Evolutionary conservation across 2,329 filamentous ascomycete genomes (phyloP).

Genomic region (Calonectria naviculata): DNA sequence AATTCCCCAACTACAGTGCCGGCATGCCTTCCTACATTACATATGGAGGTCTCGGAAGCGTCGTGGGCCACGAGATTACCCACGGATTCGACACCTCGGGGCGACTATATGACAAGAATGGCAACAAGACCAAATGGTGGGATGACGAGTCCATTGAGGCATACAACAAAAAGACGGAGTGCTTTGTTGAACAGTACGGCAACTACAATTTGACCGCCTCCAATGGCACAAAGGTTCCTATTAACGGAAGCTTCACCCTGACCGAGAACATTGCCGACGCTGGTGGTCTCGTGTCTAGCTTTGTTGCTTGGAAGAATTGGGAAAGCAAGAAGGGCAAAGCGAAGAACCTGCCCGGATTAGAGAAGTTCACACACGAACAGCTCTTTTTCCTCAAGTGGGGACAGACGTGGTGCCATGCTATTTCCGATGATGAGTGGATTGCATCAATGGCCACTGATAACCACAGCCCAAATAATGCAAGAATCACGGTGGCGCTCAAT

Average conservation of each 20-base stretch:
- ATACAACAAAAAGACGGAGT: constrained; percentile 70
- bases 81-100: constrained; percentile 78
- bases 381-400: constrained; percentile 76
- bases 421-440: not conserved
- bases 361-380: constrained; percentile 73
- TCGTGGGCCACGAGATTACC: constrained; percentile 76
- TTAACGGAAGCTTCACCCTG: constrained; percentile 61
- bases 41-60: constrained; percentile 75
- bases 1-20: constrained; percentile 73
- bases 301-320: constrained; percentile 72
- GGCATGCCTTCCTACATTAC: constrained; percentile 72
- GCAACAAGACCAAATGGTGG: constrained; percentile 77
- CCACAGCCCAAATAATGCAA: constrained; percentile 72
- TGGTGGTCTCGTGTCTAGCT: constrained; percentile 72
- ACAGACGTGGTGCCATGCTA: constrained; percentile 70
- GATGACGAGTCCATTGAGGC: constrained; percentile 67
- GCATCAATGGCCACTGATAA: constrained; percentile 56
- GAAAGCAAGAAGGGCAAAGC: constrained; percentile 60
- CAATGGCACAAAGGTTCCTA: constrained; percentile 54
- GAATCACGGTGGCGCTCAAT: constrained; percentile 71
- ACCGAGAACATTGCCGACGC: constrained; percentile 80
- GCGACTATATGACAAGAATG: constrained; percentile 72
- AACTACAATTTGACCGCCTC: constrained; percentile 69
- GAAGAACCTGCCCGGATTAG: constrained; percentile 68
- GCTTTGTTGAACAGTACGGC: constrained; percentile 75